Conservation (phyloP, 2,329 filamentous ascomycete genomes). For the Aspergillus tamarii region DNA sequence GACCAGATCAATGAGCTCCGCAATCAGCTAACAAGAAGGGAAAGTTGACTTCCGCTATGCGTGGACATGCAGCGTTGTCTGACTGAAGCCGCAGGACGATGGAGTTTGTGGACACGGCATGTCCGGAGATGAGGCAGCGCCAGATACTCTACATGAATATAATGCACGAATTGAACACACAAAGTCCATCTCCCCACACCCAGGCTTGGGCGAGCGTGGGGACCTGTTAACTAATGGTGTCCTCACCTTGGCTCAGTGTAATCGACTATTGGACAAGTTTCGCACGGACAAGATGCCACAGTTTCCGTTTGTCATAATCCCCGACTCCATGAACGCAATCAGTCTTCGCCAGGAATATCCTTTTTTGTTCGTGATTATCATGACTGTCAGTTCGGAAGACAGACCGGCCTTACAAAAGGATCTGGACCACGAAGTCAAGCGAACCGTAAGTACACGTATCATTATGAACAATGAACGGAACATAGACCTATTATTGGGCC, state of each 20-base stretch:
- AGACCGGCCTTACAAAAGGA: background rate
- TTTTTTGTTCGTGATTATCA: background rate
- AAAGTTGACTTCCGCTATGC: background rate
- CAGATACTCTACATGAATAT: background rate
- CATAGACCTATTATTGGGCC: background rate
- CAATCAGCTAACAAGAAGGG: background rate
- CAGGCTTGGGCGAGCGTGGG: background rate
- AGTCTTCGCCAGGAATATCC: background rate
- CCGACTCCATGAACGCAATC: background rate
- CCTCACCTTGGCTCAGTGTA: background rate
- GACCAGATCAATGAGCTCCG: constrained; percentile 12
- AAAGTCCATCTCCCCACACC: background rate
- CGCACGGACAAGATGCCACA: constrained; percentile 15
- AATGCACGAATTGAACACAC: background rate
- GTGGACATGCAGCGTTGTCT: background rate
- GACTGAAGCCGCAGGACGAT: background rate
- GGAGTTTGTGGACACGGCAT: background rate
- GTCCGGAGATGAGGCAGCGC: background rate
- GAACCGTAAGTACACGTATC: background rate
- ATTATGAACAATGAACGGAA: background rate
- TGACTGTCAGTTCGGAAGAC: background rate
- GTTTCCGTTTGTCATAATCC: constrained; percentile 9
- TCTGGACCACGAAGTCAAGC: background rate
- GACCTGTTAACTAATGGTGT: background rate
- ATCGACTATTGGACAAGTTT: constrained; percentile 11